Evolutionary conservation across 1,139 yeast species (phyloP), one percentile per base, ranked within the genome.

Genomic region (Sugiyamaella castrensis): DNA sequence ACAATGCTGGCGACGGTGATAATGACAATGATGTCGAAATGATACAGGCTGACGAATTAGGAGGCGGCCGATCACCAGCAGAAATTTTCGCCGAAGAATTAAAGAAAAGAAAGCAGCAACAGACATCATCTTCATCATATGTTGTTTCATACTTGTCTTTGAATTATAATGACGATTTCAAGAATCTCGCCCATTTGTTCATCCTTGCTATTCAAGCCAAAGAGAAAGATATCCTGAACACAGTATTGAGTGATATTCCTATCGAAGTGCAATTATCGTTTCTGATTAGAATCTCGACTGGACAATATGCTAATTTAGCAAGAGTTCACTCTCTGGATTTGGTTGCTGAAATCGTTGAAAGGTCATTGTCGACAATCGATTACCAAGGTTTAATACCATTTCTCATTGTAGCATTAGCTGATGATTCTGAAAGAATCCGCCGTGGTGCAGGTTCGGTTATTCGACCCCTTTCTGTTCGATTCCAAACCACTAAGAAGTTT

Each of bases 101-200:
- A 15, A 46, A 13, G 24, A 33, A 12, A 16, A 35, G 35, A 31
- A 40, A 31, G 27, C 47, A 8, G 10, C 32, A 24, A 37, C 53
- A n/a, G 27, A 12, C 28, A n/a, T 13, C 8, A 43, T 51, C 5
- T 24, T 12, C 34, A 12, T n/a, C n/a, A n/a, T n/a, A n/a, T n/a
- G 37, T 40, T 8, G 44, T 33, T 1, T 71, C 81, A 1, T 81
- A 77, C 59, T 67, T 80, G 40, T 53, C 60, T 12, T 53, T 62
- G 1, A 60, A 70, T 8, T 57, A 74, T 8, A 73, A 72, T 47
- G 72, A 66, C 3, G 77, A 73, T 28, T 84, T 81, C 58, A 61
- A 64, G 13, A 65, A 64, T 32, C 65, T 82, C 28, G 70, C 66
- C 43, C 65, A 70, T n/a, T 56, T 67, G 48, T 83, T 67, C 60